These are phyloP conservation scores for Candida cerambycidarum DNA, from an alignment of 805 yeast genomes.

Conservation along the genomic window DNA sequence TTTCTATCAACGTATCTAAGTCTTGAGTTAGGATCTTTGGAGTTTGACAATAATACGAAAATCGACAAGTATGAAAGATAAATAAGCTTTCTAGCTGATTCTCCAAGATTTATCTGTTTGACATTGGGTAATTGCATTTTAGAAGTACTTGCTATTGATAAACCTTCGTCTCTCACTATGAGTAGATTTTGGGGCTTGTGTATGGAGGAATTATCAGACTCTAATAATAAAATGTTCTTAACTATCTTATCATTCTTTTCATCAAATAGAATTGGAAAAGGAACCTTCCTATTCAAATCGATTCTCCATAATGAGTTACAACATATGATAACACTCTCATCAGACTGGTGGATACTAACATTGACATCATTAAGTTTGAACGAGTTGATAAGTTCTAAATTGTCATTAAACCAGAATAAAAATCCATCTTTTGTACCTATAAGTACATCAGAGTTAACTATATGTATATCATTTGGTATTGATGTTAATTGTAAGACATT, in stretches of 20 bases:
- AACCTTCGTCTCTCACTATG: slow-evolving; percentile 36
- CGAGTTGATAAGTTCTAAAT: slow-evolving; percentile 15
- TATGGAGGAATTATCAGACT: neutral
- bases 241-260: slow-evolving; percentile 34
- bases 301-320: slow-evolving; percentile 35
- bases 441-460: slow-evolving; percentile 13
- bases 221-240: slow-evolving; percentile 6
- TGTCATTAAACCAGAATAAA: slow-evolving; percentile 18
- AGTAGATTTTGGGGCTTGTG: neutral
- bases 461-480: slow-evolving; percentile 23
- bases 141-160: slow-evolving; percentile 26
- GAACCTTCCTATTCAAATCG: slow-evolving; percentile 28
- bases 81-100: slow-evolving; percentile 31
- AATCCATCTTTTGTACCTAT: slow-evolving; percentile 38
- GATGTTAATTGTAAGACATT: slow-evolving; percentile 5
- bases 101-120: slow-evolving; percentile 31
- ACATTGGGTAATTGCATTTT: slow-evolving; percentile 24
- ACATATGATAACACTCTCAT: slow-evolving; percentile 20
- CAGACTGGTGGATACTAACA: slow-evolving; percentile 20
- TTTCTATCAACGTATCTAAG: slow-evolving; percentile 37
- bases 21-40: slow-evolving; percentile 25
- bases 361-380: slow-evolving; percentile 29
- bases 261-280: slow-evolving; percentile 33
- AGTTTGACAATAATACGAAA: slow-evolving; percentile 32
- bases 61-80: slow-evolving; percentile 28